Conservation (phyloP, 257 asterid species). For the Misopates orontium region DNA sequence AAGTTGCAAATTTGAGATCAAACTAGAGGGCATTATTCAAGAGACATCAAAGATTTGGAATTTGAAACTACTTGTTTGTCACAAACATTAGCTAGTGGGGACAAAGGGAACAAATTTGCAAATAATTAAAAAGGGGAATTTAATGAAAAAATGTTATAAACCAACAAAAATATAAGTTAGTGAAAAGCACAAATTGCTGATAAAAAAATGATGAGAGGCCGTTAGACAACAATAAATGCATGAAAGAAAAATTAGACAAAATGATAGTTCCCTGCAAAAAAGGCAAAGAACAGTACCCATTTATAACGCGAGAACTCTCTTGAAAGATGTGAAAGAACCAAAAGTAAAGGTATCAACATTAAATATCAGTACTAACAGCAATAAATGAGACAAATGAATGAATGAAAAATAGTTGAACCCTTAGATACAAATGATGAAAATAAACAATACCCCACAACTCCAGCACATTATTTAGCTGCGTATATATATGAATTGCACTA, state of each 20-base stretch:
- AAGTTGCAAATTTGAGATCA: no score
- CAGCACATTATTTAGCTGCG: constrained; percentile 27
- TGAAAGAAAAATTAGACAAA: constrained; percentile 30
- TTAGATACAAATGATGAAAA: background rate
- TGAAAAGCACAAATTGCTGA: constrained; percentile 13
- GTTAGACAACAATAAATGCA: constrained; percentile 50
- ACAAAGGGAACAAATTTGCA: background rate
- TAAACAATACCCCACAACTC: constrained; percentile 28
- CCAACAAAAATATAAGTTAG: no score
- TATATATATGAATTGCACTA: constrained; percentile 15
- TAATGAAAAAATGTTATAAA: background rate
- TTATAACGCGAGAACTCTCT: constrained; percentile 28
- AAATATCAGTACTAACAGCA: constrained; percentile 44
- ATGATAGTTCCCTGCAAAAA: constrained; percentile 45
- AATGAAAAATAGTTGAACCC: background rate
- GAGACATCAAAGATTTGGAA: no score
- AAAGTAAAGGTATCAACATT: constrained; percentile 46
- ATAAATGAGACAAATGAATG: constrained; percentile 33
- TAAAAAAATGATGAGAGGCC: constrained; percentile 37
- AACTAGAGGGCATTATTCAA: no score
- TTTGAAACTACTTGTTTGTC: no score
- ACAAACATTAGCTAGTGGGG: background rate
- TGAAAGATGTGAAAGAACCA: constrained; percentile 52
- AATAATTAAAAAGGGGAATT: constrained; percentile 3
- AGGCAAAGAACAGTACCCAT: constrained; percentile 60